Conservation (phyloP, 768 basidiomycete species). For the Lactifluus subvellereus region DNA sequence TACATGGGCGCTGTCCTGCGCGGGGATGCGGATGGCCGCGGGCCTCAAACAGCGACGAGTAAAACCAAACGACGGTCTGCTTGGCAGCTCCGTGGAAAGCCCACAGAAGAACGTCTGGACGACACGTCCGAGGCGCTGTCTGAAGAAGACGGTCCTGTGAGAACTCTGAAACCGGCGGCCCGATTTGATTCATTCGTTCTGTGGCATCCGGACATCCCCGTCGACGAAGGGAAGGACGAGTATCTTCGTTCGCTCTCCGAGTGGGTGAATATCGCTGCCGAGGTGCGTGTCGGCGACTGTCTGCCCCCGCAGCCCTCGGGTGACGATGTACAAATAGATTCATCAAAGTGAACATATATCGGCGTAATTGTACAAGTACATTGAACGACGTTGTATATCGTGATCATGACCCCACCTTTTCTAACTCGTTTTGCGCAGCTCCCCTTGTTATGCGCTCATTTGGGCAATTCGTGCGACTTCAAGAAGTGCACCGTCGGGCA, state of each 20-base stretch:
- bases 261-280: constrained; percentile 59
- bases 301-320: neutral
- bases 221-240: constrained; percentile 66
- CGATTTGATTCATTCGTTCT: constrained; percentile 64
- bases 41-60: constrained; percentile 22
- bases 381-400: neutral
- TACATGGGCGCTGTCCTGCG: constrained; percentile 63
- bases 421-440: neutral
- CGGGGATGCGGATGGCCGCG: constrained; percentile 25
- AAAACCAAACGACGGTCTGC: constrained; percentile 29
- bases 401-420: neutral
- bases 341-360: constrained; percentile 2
- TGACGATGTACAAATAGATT: constrained; percentile 5
- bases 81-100: constrained; percentile 27
- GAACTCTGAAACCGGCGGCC: constrained; percentile 42
- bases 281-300: constrained; percentile 40
- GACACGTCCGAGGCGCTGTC: constrained; percentile 23
- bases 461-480: neutral
- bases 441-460: neutral
- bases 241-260: constrained; percentile 63
- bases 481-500: neutral
- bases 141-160: constrained; percentile 28
- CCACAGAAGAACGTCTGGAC: constrained; percentile 27
- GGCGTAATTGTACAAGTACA: neutral
- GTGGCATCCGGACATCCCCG: constrained; percentile 69